Evolutionary conservation across 1,284 basidiomycete species (phyloP).

Genomic region (Heterobasidion annosum): DNA sequence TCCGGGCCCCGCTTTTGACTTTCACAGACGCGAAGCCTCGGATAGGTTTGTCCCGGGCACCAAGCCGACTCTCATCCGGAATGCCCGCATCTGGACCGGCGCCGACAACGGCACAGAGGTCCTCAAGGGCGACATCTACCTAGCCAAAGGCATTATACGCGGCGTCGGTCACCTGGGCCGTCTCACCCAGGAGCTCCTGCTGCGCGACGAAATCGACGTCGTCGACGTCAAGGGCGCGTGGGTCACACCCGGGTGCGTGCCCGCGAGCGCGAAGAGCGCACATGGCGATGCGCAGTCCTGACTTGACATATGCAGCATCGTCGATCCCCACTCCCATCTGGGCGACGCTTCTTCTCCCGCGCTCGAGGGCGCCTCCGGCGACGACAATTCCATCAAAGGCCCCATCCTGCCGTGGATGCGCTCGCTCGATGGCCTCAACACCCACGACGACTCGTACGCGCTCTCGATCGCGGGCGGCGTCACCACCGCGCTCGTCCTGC

Average conservation of each 20-base stretch:
- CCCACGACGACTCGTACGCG: conserved; percentile 38
- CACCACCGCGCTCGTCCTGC: conserved; percentile 61
- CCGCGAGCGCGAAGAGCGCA: conserved; percentile 4
- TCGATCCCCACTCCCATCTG: conserved; percentile 59
- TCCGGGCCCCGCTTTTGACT: conserved; percentile 36
- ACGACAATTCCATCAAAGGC: conserved; percentile 31
- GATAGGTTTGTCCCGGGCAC: conserved; percentile 66
- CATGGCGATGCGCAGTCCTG: conserved; percentile 14
- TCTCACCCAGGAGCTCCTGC: conserved; percentile 12
- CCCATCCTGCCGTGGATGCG: conserved; percentile 42
- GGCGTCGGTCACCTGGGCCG: conserved; percentile 33
- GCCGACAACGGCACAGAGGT: conserved; percentile 40
- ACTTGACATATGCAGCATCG: conserved; percentile 26
- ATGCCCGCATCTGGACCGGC: conserved; percentile 64
- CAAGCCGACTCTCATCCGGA: conserved; percentile 46
- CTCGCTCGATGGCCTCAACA: conserved; percentile 38
- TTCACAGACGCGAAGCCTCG: conserved; percentile 39
- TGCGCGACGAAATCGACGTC: conserved; percentile 24
- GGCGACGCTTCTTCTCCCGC: conserved; percentile 33
- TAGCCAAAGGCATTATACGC: conserved; percentile 47
- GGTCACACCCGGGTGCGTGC: conserved; percentile 37
- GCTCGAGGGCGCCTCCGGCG: conserved; percentile 23
- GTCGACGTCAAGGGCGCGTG: conserved; percentile 39
- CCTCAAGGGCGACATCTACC: conserved; percentile 38
- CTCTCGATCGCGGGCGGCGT: conserved; percentile 57